phyloP scores from a whole-genome alignment of 78 protist genomes.

The Anaeramoeba flamelloides region DNA sequence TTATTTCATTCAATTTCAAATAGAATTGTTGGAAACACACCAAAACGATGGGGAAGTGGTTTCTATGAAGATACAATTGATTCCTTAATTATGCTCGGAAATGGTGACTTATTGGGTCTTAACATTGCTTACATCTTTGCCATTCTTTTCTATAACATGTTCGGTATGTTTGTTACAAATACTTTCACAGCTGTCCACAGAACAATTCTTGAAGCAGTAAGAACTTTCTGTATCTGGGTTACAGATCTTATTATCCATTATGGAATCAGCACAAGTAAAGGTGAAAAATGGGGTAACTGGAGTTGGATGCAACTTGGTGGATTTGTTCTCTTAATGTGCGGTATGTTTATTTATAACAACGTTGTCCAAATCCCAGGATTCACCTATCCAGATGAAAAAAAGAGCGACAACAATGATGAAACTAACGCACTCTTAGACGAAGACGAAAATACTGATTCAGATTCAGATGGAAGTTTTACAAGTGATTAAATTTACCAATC shows the following conservation, averaged over 20 bases:
- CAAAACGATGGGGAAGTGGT: not conserved
- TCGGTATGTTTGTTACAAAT: slow-evolving; percentile 22
- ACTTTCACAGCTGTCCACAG: slow-evolving; percentile 8
- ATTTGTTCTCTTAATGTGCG: not conserved
- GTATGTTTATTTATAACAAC: slow-evolving; percentile 6
- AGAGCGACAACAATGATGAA: too few relatives aligned
- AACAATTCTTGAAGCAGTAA: slow-evolving; percentile 24
- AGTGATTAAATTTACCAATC: too few relatives aligned
- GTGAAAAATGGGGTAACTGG: slow-evolving; percentile 24
- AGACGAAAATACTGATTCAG: too few relatives aligned
- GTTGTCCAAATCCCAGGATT: too few relatives aligned
- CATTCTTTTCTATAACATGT: slow-evolving; percentile 20
- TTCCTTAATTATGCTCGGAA: slow-evolving; percentile 9
- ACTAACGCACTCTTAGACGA: too few relatives aligned
- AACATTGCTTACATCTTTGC: not conserved
- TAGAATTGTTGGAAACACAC: too few relatives aligned
- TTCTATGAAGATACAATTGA: slow-evolving; percentile 16
- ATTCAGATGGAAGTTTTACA: too few relatives aligned
- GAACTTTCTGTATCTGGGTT: slow-evolving; percentile 27
- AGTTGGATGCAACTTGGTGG: slow-evolving; percentile 15
- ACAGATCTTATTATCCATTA: slow-evolving; percentile 10
- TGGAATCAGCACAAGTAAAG: slow-evolving; percentile 4
- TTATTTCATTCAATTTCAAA: too few relatives aligned
- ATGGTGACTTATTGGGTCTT: not conserved
- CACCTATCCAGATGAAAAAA: too few relatives aligned